phyloP scores from a whole-genome alignment of 371 early-diverging fungal genomes.

The Mortierella sp. region DNA sequence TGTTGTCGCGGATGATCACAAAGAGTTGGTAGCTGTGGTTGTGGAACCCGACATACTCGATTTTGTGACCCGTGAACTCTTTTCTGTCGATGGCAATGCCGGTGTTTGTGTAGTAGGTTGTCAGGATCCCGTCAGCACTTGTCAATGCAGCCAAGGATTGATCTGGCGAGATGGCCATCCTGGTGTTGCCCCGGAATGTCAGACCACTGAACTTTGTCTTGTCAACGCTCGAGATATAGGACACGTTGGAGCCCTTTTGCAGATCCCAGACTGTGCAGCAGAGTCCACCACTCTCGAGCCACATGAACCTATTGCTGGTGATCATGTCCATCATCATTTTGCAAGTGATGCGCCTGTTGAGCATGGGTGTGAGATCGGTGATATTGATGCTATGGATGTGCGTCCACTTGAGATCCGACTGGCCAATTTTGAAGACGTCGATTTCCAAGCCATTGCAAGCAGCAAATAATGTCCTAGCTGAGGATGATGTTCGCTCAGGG shows the following conservation, averaged over 20 bases:
- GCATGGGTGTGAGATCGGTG: conserved; percentile 30
- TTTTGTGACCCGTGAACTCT: conserved; percentile 38
- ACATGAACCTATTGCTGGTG: conserved; percentile 41
- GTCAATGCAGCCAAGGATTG: conserved; percentile 47
- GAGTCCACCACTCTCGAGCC: conserved; percentile 41
- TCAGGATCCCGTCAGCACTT: conserved; percentile 39
- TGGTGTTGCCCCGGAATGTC: conserved; percentile 41
- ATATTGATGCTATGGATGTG: conserved; percentile 29
- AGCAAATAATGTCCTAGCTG: conserved; percentile 15
- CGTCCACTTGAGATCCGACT: conserved; percentile 22
- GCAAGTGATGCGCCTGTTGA: conserved; percentile 44
- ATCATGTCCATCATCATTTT: conserved; percentile 52
- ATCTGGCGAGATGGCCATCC: conserved; percentile 46
- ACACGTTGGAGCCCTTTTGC: conserved; percentile 36
- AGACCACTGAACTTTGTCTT: conserved; percentile 27
- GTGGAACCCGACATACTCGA: conserved; percentile 24
- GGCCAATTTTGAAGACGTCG: conserved; percentile 23
- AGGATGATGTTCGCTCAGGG: neutral
- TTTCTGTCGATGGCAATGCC: conserved; percentile 37
- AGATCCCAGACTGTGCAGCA: conserved; percentile 48
- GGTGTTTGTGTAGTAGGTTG: conserved; percentile 38
- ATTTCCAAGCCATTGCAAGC: conserved; percentile 43
- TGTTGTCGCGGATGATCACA: conserved; percentile 29
- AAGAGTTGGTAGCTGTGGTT: conserved; percentile 16
- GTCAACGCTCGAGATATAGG: conserved; percentile 32